Percentiles rank a stretch among this genome's conserved stretches.
These are phyloP conservation scores for Microascus cirrosus DNA, from an alignment of 2,329 filamentous ascomycete genomes.

Conservation along the genomic window DNA sequence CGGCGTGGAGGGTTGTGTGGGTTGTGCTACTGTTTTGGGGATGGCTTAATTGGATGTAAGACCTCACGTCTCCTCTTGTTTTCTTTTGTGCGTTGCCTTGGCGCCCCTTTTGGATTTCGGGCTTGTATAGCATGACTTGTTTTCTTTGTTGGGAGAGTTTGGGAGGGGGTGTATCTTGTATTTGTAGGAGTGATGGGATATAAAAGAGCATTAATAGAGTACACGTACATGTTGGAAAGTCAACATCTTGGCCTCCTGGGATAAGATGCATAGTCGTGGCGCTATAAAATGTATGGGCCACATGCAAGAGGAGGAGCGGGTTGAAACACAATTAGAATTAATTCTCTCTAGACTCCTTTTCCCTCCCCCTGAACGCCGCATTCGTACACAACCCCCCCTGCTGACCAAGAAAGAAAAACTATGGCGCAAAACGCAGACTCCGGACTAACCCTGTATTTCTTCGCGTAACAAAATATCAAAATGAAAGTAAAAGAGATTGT, in stretches of 20 bases:
- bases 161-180: neutral
- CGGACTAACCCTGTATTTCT: too few relatives aligned
- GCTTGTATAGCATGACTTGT: neutral
- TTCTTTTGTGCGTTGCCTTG: neutral
- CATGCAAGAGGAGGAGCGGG: neutral
- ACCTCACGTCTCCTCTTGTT: neutral
- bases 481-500: neutral
- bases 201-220: neutral
- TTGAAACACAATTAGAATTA: neutral
- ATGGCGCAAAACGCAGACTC: too few relatives aligned
- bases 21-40: slow-evolving; percentile 54
- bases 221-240: neutral
- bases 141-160: neutral
- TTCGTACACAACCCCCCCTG: neutral
- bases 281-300: neutral
- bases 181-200: neutral
- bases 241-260: neutral
- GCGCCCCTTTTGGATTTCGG: neutral
- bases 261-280: neutral
- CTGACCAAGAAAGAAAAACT: neutral
- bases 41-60: slow-evolving; percentile 48
- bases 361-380: neutral
- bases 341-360: neutral
- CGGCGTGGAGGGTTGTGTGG: slow-evolving; percentile 50
- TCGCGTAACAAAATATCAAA: neutral